Evolutionary conservation across 345 rosid species (phyloP).

Genomic region (Diplotaxis tenuifolia): DNA sequence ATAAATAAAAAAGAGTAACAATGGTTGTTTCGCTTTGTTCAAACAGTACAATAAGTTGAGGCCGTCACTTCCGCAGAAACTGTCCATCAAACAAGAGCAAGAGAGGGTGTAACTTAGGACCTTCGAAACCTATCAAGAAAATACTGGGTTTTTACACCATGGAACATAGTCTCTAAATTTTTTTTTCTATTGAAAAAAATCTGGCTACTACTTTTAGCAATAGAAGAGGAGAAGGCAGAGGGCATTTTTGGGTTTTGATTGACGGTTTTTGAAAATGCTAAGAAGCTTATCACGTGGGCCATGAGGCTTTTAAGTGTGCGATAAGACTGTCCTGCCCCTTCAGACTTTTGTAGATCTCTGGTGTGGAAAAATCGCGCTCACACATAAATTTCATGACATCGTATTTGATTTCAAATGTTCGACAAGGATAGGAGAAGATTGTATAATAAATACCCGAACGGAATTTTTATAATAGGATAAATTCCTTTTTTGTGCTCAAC

Average conservation of each 20-base stretch:
- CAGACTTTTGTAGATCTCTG: too few relatives aligned
- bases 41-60: background rate
- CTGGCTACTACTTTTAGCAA: background rate
- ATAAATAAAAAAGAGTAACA: background rate
- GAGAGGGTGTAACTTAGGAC: background rate
- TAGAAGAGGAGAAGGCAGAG: background rate
- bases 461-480: background rate
- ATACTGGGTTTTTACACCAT: background rate
- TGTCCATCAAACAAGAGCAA: background rate
- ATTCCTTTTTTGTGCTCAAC: conserved; percentile 6
- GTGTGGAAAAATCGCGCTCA: too few relatives aligned
- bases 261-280: background rate
- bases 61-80: background rate
- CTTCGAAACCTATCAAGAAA: background rate
- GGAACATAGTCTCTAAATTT: background rate
- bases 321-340: background rate
- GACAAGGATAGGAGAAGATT: too few relatives aligned
- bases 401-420: too few relatives aligned
- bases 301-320: background rate
- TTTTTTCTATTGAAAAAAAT: background rate
- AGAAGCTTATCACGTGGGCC: background rate
- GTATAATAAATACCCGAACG: too few relatives aligned
- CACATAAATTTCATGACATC: too few relatives aligned
- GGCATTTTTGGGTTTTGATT: background rate
- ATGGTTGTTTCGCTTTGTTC: background rate